Base-by-base conservation (phyloP, 495 filamentous ascomycete genomes). In the Penicillium verhagenii region DNA sequence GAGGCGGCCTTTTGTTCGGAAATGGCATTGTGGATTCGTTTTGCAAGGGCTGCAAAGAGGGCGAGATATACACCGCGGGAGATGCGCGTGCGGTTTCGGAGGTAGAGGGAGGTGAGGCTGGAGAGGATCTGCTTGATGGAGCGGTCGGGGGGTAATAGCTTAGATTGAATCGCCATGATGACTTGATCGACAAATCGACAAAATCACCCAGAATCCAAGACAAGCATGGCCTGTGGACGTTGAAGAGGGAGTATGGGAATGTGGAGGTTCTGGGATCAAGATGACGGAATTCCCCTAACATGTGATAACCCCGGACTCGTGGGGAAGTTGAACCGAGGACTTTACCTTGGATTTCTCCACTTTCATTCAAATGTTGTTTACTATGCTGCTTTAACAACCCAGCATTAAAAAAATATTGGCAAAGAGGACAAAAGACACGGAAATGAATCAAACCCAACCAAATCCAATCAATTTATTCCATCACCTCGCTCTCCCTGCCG, bases 1-100 rank as follows among this genome's bases (percentile, higher is more conserved):
- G 91, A 86, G 9, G 94, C 91, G 7, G 90, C 89, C 68, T 94
- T 96, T 68, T 97, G 95, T 66, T 96, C 91, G 58, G 85, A 83
- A 64, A 97, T 86, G 55, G 92, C 92, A 84, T 91, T 86, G 60
- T 92, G 91, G 28, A 97, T 84, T 58, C 95, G 90, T 68, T 96
- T 91, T 31, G 89, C 80, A 49, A 97, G 84, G 33, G 92, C 90
- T 50, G 95, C 77, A 56, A 95, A 89, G 52, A 98, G 84, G n/a
- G 91, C 88, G 33, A 97, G 79, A 74, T 96, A 97, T 58, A 97
- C 86, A 40, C 85, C 85, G 67, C 92, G 90, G 8, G 92, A 96
- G 67, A 98, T 94, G 39, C 84, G 82, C 33, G 88, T 93, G 53
- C 95, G 92, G 76, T 97, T 82, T 57, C 80, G 76, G 50, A 93